Evolutionary conservation across 106 monocot genomes (phyloP), one percentile per base, ranked within the genome.

Genomic region (Dendrobium catenatum): DNA sequence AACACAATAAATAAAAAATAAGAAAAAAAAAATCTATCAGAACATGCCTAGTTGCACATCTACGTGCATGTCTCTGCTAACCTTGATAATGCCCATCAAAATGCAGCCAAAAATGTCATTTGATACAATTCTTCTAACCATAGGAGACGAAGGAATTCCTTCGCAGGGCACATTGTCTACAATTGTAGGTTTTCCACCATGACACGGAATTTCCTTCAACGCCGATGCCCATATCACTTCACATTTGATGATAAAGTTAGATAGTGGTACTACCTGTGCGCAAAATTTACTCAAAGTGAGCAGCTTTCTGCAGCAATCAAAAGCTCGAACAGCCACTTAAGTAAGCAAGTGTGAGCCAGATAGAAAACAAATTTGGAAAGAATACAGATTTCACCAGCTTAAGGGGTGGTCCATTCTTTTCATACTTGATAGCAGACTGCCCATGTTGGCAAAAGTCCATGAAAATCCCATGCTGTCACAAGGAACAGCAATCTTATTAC

Each of bases 81-180:
- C 97, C 90, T 89, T 86, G 68, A 98, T 79, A 76, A 68, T 79
- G 46, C 97, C 97, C 81, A 94, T 80, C 44, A 98, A 80, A 85
- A 91, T 51, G 80, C 84, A 81, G 68, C 92, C 92, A 41, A 94
- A 75, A 81, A 91, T 90, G 18, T 94, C 83, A 80, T 92, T 92
- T 85, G 90, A 76, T 82, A 98, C 86, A 72, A 93, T 85, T 91
- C 78, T 86, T 88, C 89, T 88, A 29, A 75, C 73, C 41, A 77
- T 84, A 56, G 79, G 54, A 29, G 51, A 64, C 47, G 84, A 91
- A 51, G 82, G 89, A 33, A 75, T 67, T 54, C 80, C 87, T 81
- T 88, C 81, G 81, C 85, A 86, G 16, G 80, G 64, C 20, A 26
- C 33, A 51, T 31, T 26, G 37, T 55, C 55, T 7, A 77, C 66